Conservation (phyloP, 2,329 filamentous ascomycete species). For the Xylogone sp. region DNA sequence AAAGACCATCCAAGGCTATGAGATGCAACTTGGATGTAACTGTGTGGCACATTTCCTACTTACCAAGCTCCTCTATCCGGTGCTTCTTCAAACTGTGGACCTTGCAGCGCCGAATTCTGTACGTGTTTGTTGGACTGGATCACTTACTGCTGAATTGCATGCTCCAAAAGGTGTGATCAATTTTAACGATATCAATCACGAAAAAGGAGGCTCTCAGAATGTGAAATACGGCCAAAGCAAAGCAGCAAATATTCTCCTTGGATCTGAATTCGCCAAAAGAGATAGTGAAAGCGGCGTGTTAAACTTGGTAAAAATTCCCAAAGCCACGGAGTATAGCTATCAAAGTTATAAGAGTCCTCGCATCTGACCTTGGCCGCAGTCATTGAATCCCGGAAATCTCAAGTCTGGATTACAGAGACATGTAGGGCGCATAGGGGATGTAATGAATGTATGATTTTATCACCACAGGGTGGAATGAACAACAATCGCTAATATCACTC, state of each 20-base stretch:
- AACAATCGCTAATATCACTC: too few species aligned
- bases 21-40: slow-evolving; percentile 33
- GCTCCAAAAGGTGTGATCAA: too few species aligned
- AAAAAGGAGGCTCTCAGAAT: slow-evolving; percentile 1
- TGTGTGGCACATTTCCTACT: slow-evolving; percentile 32
- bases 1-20: slow-evolving; percentile 28
- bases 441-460: too few species aligned
- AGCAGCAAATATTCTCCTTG: slow-evolving; percentile 8
- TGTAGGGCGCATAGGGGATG: too few species aligned
- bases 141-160: too few species aligned
- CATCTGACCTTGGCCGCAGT: background rate
- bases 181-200: background rate
- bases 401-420: slow-evolving; percentile 5
- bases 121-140: too few species aligned
- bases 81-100: slow-evolving; percentile 9
- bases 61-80: slow-evolving; percentile 27
- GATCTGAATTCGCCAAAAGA: slow-evolving; percentile 6
- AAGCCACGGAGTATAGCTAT: too few species aligned
- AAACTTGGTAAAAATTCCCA: slow-evolving; percentile 6
- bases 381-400: slow-evolving; percentile 6
- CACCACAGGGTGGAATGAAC: too few species aligned
- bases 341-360: too few species aligned
- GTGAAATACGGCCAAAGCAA: slow-evolving; percentile 13
- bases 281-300: slow-evolving; percentile 5
- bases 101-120: background rate